Evolutionary conservation across 495 filamentous ascomycete species (phyloP).

Genomic region (Aspergillus sclerotioniger): DNA sequence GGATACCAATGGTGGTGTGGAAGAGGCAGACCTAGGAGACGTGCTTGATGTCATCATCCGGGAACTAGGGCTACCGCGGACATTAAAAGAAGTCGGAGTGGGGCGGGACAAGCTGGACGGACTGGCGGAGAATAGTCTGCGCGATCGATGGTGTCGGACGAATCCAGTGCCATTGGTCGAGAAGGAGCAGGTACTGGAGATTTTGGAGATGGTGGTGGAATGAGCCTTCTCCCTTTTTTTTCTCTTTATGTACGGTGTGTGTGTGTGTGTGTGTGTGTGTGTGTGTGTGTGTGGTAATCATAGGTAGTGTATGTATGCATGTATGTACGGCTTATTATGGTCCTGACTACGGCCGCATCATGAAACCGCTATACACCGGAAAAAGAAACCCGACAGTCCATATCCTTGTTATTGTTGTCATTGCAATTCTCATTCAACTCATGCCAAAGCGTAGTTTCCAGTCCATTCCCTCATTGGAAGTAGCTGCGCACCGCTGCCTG

Average conservation of each 20-base stretch:
- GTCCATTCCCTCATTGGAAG: constrained; percentile 50
- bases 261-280: neutral
- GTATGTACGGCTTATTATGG: constrained; percentile 1
- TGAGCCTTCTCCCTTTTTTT: neutral
- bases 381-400: constrained; percentile 6
- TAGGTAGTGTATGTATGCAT: neutral
- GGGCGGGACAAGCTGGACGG: constrained; percentile 49
- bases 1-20: constrained; percentile 10
- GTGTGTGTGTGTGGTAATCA: neutral
- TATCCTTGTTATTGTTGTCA: constrained; percentile 7
- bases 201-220: constrained; percentile 47
- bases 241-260: neutral
- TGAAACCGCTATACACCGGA: neutral
- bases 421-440: constrained; percentile 4
- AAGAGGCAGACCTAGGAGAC: constrained; percentile 50
- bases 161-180: constrained; percentile 51
- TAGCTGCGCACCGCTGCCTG: constrained; percentile 71
- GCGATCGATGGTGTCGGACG: constrained; percentile 48
- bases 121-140: constrained; percentile 52
- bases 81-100: constrained; percentile 54
- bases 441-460: neutral
- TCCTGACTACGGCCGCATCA: neutral
- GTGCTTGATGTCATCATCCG: constrained; percentile 54
- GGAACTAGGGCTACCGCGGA: constrained; percentile 54
- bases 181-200: constrained; percentile 54